Base-by-base conservation (phyloP, 2,329 filamentous ascomycete genomes). In the Magnaporthales sp. region DNA sequence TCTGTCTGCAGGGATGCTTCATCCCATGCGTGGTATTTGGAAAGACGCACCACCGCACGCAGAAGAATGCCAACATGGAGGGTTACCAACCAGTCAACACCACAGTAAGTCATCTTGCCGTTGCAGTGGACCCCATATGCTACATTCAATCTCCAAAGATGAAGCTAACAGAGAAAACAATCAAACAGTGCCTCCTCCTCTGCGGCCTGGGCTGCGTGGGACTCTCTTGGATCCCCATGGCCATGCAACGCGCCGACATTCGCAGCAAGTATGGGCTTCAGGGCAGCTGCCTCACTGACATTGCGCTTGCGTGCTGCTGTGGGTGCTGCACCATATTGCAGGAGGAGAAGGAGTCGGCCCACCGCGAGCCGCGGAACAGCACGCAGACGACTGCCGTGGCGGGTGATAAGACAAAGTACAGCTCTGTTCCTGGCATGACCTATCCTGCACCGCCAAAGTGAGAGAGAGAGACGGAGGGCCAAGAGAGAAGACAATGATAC, bases 11-110 rank as follows among this genome's bases (percentile, higher is more conserved):
- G 65, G 77, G 78, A 19, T 83, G 76, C 69, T 83, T 77, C 68
- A 68, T 81, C 29, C 81, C 81, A 1, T 83, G 81, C 68, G 74
- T 83, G 32, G 81, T 80, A 38, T 83, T 82, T 63, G 80, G 80
- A 73, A 81, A 80, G 77, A 81, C 80, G 30, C 75, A 81, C 66
- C 80, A 83, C 69, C 78, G 80, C 24, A 71, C 82, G 11, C 75
- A 73, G 67, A 79, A 79, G 73, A 75, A 77, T 29, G 75, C 71
- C 46, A 75, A 73, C 66, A 76, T 83, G 8, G 68, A 77, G 22
- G 80, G 79, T 15, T 83, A 80, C 38, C 78, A 82, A 74, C 75
- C 78, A 32, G 73, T 81, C 71, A 83, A 83, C 74, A 80, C 78
- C 13, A 77, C 78, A 38, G 81, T 83, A 75, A 29, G 80, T 74